Conservation (phyloP, 441 rosid genomes). For the Populus hybrid region DNA sequence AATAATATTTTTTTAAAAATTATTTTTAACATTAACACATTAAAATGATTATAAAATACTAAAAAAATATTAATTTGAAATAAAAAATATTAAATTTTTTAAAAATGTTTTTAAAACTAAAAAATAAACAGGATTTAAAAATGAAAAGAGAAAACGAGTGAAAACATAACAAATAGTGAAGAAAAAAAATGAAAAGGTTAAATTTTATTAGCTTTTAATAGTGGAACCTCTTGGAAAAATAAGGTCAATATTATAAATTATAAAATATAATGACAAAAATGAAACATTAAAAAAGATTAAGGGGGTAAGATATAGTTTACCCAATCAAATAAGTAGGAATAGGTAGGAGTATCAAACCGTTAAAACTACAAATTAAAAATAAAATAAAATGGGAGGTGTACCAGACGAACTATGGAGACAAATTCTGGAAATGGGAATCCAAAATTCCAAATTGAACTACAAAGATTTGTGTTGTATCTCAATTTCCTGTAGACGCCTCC, state of each 20-base stretch:
- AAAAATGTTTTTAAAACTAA: too few species aligned
- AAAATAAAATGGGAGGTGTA: constrained; percentile 33
- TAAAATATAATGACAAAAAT: neutral
- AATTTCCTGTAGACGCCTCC: constrained; percentile 72
- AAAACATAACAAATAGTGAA: too few species aligned
- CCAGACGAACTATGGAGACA: constrained; percentile 83
- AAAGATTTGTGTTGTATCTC: constrained; percentile 78
- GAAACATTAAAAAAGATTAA: neutral
- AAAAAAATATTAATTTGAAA: too few species aligned
- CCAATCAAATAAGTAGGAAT: neutral
- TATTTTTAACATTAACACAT: too few species aligned
- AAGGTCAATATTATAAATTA: neutral
- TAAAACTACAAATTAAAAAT: neutral
- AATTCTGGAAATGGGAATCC: constrained; percentile 56
- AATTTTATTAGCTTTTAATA: too few species aligned
- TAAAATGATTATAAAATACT: too few species aligned
- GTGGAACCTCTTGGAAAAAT: too few species aligned
- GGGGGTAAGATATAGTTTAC: neutral
- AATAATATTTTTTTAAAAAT: too few species aligned
- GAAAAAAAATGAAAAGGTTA: too few species aligned
- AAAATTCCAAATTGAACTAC: constrained; percentile 33
- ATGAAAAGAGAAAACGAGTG: too few species aligned
- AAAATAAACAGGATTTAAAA: too few species aligned
- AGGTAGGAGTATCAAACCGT: neutral
- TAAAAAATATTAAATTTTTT: too few species aligned